Conservation (phyloP, 495 filamentous ascomycete species). For the Lophiostoma macrostomum region DNA sequence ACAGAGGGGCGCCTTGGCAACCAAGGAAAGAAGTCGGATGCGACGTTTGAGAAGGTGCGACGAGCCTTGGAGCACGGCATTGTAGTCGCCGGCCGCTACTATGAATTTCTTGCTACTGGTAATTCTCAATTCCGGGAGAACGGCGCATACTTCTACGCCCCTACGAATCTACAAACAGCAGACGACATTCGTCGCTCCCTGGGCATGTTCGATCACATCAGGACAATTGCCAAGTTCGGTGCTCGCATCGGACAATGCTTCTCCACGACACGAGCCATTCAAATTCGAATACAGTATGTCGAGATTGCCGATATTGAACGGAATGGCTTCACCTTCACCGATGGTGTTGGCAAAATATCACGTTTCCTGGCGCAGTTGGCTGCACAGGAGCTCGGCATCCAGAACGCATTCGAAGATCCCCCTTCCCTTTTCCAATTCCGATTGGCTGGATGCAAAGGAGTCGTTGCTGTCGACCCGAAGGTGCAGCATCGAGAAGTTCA, state of each 20-base stretch:
- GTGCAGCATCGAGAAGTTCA: slow-evolving; percentile 54
- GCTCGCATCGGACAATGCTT: slow-evolving; percentile 92
- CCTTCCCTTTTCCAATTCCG: slow-evolving; percentile 92
- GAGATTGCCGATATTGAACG: slow-evolving; percentile 62
- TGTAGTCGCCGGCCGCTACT: slow-evolving; percentile 72
- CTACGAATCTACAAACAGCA: slow-evolving; percentile 57
- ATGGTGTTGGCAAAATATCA: slow-evolving; percentile 94
- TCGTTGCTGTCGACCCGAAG: slow-evolving; percentile 61
- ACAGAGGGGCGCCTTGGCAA: slow-evolving; percentile 58
- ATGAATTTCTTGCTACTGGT: slow-evolving; percentile 89
- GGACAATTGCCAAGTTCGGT: slow-evolving; percentile 76
- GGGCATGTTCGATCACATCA: slow-evolving; percentile 78
- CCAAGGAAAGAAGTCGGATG: slow-evolving; percentile 57
- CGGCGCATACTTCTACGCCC: slow-evolving; percentile 85
- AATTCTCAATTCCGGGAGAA: slow-evolving; percentile 94
- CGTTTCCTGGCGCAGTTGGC: slow-evolving; percentile 68
- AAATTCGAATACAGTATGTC: slow-evolving; percentile 39
- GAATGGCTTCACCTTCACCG: slow-evolving; percentile 71
- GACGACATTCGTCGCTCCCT: slow-evolving; percentile 83
- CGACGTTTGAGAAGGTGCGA: slow-evolving; percentile 70
- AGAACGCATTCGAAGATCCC: slow-evolving; percentile 43
- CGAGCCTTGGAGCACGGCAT: slow-evolving; percentile 75
- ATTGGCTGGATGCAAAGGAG: slow-evolving; percentile 86
- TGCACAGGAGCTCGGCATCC: slow-evolving; percentile 59
- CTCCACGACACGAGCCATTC: slow-evolving; percentile 78